Conservation (phyloP, 352 stramenopile genomes). For the Globisporangium echinulatum region DNA sequence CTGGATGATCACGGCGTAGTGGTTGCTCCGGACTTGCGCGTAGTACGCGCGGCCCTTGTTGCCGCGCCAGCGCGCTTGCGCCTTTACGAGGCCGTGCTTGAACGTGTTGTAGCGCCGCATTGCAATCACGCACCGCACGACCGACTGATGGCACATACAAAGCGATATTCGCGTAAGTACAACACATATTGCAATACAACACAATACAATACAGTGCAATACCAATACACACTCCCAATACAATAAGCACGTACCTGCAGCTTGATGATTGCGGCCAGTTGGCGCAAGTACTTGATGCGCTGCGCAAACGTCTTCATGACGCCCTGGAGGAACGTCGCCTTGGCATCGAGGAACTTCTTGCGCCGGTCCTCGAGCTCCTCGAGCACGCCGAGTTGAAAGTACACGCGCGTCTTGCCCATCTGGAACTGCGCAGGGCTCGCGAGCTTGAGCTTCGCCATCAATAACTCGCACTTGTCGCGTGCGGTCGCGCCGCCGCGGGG, state of each 20-base stretch:
- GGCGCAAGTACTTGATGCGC: slow-evolving; percentile 69
- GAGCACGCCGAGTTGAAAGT: slow-evolving; percentile 80
- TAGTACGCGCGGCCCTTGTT: slow-evolving; percentile 59
- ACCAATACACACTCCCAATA: background rate
- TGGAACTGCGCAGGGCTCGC: slow-evolving; percentile 72
- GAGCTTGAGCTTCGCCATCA: slow-evolving; percentile 80
- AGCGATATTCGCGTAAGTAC: background rate
- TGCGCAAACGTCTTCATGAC: slow-evolving; percentile 75
- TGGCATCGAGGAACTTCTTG: slow-evolving; percentile 80
- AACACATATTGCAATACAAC: background rate
- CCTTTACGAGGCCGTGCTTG: slow-evolving; percentile 45
- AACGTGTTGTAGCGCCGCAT: slow-evolving; percentile 87
- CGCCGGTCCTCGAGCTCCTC: slow-evolving; percentile 81
- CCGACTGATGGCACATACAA: slow-evolving; percentile 25
- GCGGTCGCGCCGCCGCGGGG: slow-evolving; percentile 44
- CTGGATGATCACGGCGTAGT: slow-evolving; percentile 81
- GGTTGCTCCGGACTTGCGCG: slow-evolving; percentile 74
- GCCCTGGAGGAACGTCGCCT: slow-evolving; percentile 70
- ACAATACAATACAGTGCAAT: no score
- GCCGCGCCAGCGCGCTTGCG: slow-evolving; percentile 67
- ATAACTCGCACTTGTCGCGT: slow-evolving; percentile 60
- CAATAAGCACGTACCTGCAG: slow-evolving; percentile 31
- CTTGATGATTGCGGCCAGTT: slow-evolving; percentile 77
- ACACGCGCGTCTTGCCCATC: slow-evolving; percentile 85
- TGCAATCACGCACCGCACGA: slow-evolving; percentile 72